Conservation (phyloP, 495 filamentous ascomycete species). For the Letharia lupina region DNA sequence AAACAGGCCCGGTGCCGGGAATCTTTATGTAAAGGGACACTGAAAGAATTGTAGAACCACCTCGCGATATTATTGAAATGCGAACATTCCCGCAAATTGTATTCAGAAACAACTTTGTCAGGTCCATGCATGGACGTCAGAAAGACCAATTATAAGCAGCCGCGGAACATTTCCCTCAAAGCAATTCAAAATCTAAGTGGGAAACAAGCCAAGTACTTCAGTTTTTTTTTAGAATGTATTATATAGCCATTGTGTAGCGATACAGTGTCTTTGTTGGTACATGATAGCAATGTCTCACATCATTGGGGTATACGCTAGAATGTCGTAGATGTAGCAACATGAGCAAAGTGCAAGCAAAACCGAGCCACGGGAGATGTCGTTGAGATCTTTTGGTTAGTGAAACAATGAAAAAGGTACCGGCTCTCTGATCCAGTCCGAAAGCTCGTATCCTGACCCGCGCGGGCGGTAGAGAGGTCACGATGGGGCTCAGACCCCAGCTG, state of each 20-base stretch:
- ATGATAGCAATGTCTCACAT: conserved; percentile 10
- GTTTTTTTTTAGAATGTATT: not conserved
- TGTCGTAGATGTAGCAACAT: conserved; percentile 6
- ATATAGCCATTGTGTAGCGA: not conserved
- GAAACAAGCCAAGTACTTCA: not conserved
- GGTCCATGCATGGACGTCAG: not conserved
- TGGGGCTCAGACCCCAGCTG: conserved; percentile 12
- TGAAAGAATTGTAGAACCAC: no score
- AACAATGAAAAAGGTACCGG: not conserved
- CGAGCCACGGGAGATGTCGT: not conserved
- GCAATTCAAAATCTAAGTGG: not conserved
- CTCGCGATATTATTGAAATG: no score
- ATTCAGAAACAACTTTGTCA: not conserved
- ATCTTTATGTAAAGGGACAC: not conserved
- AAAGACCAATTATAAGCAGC: not conserved
- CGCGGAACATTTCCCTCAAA: not conserved
- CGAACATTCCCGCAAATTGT: no score
- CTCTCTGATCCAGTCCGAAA: not conserved
- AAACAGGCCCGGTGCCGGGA: not conserved
- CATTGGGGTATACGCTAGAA: conserved; percentile 10
- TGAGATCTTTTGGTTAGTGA: not conserved
- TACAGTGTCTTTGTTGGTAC: not conserved
- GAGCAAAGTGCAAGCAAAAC: not conserved
- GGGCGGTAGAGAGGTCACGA: not conserved
- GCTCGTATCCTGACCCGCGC: not conserved